Base-by-base conservation (phyloP, 495 filamentous ascomycete genomes). In the Penicillium tannophilum region DNA sequence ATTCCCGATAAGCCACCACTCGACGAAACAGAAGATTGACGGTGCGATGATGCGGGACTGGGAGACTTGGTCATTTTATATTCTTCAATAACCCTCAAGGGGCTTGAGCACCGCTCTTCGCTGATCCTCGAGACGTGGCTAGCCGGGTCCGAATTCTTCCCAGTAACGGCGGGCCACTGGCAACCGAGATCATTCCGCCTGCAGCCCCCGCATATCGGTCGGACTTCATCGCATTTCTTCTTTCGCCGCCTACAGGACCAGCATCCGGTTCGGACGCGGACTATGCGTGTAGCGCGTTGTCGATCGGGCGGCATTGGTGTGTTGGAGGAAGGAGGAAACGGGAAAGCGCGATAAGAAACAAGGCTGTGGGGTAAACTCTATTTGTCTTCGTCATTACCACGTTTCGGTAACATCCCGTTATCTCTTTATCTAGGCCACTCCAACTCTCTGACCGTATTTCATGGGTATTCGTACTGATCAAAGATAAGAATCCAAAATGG, bases 141-240 rank as follows among this genome's bases (percentile, higher is more conserved):
- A 2, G 56, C 28, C 1, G 58, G 48, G n/a, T 49, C 51, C 5
- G 68, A 57, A 52, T 56, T 56, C 19, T 56, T 52, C 28, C 61
- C 61, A 3, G 65, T 62, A 19, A 70, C 41, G 20, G 41, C 50
- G 4, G 72, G 71, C 72, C 72, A 75, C n/a, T 63, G 53, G 52
- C 72, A 75, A 20, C 45, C 61, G 4, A 74, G 58, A 28, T 72
- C 67, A 56, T 75, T 68, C 31, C 65, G 64, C 44, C 58, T 69
- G 76, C 86, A 75, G 28, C 72, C 72, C 16, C 83, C 81, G 85
- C 90, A 94, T 36, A 81, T 76, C 36, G 92, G 91, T 59, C 88
- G 90, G 12, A 82, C 77, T 76, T 94, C 91, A 66, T 94, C 91
- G 73, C 91, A 95, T 79, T 95, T 95, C 85, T 94, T 96, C 77